A percentile compares a stretch with the other conserved stretches of the same genome.
Evolutionary conservation across 768 basidiomycete genomes (phyloP).

Genomic region (Lactarius sanguifluus): DNA sequence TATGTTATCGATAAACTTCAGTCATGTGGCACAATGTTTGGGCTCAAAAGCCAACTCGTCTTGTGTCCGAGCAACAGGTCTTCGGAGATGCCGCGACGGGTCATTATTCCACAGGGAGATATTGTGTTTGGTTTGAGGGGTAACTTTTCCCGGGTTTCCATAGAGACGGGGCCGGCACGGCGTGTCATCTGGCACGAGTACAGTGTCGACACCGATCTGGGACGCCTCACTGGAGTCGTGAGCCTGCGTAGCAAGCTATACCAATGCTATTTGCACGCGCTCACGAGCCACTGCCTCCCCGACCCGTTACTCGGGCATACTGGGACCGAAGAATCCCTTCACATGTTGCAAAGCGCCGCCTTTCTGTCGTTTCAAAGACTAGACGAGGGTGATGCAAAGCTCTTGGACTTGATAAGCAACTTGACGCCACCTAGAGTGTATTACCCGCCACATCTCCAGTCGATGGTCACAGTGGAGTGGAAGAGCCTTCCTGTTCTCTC

Average conservation of each 20-base stretch:
- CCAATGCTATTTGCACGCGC: slow-evolving; percentile 47
- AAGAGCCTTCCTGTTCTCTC: slow-evolving; percentile 7
- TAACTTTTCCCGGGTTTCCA: background rate
- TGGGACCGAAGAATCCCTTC: too few relatives aligned
- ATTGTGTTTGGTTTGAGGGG: background rate
- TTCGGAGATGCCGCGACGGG: background rate
- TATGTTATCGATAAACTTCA: too few relatives aligned
- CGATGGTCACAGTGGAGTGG: slow-evolving; percentile 13
- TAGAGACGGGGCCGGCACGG: background rate
- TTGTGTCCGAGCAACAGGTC: background rate
- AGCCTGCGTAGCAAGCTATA: slow-evolving; percentile 38
- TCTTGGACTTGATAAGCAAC: background rate
- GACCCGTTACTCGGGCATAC: slow-evolving; percentile 24
- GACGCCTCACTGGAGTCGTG: slow-evolving; percentile 34
- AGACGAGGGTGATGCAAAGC: background rate
- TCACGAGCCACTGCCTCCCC: slow-evolving; percentile 42
- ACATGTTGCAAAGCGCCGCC: slow-evolving; percentile 28
- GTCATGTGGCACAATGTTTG: slow-evolving; percentile 42
- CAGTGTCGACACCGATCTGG: slow-evolving; percentile 24
- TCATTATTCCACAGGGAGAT: slow-evolving; percentile 17
- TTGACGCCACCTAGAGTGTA: slow-evolving; percentile 5
- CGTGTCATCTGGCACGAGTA: slow-evolving; percentile 34
- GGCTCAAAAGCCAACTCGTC: slow-evolving; percentile 38
- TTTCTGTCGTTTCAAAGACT: slow-evolving; percentile 44
- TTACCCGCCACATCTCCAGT: slow-evolving; percentile 4